These are phyloP conservation scores for Piromyces sp. DNA, from an alignment of 192 early-diverging fungal genomes.

Conservation along the genomic window DNA sequence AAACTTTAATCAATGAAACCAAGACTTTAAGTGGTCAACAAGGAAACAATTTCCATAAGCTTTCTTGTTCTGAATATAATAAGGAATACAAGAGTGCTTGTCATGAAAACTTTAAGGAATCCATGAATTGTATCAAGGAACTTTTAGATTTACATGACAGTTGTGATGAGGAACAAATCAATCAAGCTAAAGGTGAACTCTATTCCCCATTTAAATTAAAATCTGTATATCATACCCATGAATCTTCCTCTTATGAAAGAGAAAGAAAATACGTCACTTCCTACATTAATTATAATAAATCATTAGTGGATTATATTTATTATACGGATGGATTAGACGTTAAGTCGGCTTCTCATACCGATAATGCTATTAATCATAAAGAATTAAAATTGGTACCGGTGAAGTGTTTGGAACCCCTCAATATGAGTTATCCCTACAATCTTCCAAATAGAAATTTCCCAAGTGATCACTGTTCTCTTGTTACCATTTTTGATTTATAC, in stretches of 20 bases:
- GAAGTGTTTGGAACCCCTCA: background rate
- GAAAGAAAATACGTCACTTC: background rate
- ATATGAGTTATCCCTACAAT: background rate
- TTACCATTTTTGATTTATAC: background rate
- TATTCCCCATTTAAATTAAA: background rate
- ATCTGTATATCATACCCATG: background rate
- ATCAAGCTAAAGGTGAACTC: background rate
- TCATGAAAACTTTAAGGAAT: background rate
- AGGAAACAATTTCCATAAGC: background rate
- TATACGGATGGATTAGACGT: background rate
- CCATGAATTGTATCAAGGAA: background rate
- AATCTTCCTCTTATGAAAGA: background rate
- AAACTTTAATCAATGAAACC: background rate
- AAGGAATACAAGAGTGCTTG: background rate
- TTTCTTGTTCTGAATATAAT: background rate
- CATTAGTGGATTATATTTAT: background rate
- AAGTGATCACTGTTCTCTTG: background rate
- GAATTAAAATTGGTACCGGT: background rate
- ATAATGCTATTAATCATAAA: background rate
- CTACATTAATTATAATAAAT: background rate
- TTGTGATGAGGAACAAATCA: background rate
- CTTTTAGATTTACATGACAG: background rate
- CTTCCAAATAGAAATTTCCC: background rate
- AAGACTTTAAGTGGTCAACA: background rate
- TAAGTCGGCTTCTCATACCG: background rate